These are phyloP conservation scores for Ceratopteris richardii DNA, from an alignment of 75 land plant genomes.

Conservation along the genomic window DNA sequence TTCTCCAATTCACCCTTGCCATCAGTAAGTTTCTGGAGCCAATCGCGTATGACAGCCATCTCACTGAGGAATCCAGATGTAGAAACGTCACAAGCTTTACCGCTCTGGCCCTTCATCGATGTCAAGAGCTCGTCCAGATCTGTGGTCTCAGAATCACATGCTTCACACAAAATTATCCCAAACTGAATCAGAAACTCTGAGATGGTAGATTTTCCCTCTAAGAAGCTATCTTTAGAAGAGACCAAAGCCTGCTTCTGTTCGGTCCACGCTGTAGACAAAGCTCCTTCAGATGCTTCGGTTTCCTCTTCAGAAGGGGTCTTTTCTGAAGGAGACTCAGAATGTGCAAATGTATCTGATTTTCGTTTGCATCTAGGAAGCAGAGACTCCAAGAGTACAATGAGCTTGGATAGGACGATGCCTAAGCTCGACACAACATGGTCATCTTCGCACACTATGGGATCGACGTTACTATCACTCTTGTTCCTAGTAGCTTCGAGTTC, in stretches of 20 bases:
- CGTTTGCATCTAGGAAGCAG: background rate
- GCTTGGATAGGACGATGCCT: background rate
- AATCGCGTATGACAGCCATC: conserved; percentile 5
- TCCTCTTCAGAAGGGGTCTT: too few species aligned
- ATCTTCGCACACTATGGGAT: too few species aligned
- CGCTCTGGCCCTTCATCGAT: background rate
- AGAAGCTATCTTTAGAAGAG: background rate
- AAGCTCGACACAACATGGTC: background rate
- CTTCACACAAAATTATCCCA: background rate
- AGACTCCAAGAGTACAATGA: background rate
- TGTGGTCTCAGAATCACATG: background rate
- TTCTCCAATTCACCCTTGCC: conserved; percentile 19
- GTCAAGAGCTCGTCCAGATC: background rate
- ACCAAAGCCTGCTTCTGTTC: background rate
- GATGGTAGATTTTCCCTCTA: background rate
- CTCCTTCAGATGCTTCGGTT: background rate
- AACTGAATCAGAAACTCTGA: background rate
- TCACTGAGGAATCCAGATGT: too few species aligned
- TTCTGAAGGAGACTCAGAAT: too few species aligned
- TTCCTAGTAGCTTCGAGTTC: too few species aligned
- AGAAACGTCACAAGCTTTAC: conserved; percentile 8
- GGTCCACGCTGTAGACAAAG: background rate
- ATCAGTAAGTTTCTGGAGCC: conserved; percentile 13
- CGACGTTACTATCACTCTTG: too few species aligned
- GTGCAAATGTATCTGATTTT: too few species aligned